Percentiles rank a stretch among this genome's conserved stretches.
These are phyloP conservation scores for sorghum (Sorghum bicolor) DNA, from an alignment of 176 grass and related monocot genomes.

Conservation along the genomic window Sorghum_bicolor_NCBIv3 NC_012872.2:71224501-71225000, in stretches of 20 bases:
- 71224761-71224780: background rate
- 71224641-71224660: too few species aligned
- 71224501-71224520: too few species aligned
- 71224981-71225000: constrained; percentile 43
- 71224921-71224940: constrained; percentile 35
- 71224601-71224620: too few species aligned
- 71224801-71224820: constrained; percentile 25
- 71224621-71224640: too few species aligned
- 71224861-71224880: constrained; percentile 27
- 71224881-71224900: constrained; percentile 55
- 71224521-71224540: too few species aligned
- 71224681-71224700: too few species aligned
- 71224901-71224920: constrained; percentile 53
- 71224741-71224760: background rate
- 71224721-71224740: background rate
- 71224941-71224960: constrained; percentile 46
- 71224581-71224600: too few species aligned
- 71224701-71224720: background rate
- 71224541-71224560: too few species aligned
- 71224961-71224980: constrained; percentile 29
- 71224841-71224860: constrained; percentile 54
- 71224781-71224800: constrained; percentile 3
- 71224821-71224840: constrained; percentile 38
- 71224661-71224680: too few species aligned
- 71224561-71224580: too few species aligned